Base-by-base conservation (phyloP, 495 filamentous ascomycete species). In the Parathielavia appendiculata region DNA sequence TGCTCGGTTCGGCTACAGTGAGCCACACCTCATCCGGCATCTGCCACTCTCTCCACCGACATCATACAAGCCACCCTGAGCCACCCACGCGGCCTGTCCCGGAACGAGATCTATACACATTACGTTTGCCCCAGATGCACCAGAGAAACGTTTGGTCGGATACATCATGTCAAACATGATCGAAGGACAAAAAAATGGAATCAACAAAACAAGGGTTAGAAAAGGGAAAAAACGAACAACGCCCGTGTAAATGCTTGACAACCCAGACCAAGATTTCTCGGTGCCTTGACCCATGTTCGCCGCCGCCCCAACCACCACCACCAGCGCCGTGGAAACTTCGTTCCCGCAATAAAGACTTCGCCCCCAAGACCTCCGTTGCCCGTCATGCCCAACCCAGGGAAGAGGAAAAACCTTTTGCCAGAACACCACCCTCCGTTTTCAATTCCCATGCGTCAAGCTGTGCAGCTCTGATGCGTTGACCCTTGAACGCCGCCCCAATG, bases 181-280 rank as follows among this genome's bases (percentile, higher is more conserved):
- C 39, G 12, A 51, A 23, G 11, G 30, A 20, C 12, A 48, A 26
- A 54, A 59, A 59, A 35, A 26, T n/a, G n/a, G n/a, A n/a, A n/a
- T n/a, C n/a, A 30, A 39, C 49, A 14, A 13, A 49, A 32, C 22
- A 14, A 19, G 2, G n/a, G n/a, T n/a, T 26, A 16, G 32, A 19
- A 59, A 59, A 53, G 47, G 30, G 38, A 44, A 17, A 4, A n/a
- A 53, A 44, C 26, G 8, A 54, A 6, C 22, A 49, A 59, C 49
- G 32, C 51, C 58, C 51, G 14, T 43, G 46, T 45, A 56, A 60
- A 60, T 60, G 58, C 58, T 56, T 35, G 9, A 1, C 52, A 23
- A 1, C 30, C 49, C 26, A 35, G 19, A 45, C 43, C 43, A 48
- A 22, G 50, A 34, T 0, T 13, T n/a, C 30, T 19, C 16, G 9